Conservation (phyloP, 2,329 filamentous ascomycete species). For the Neofusicoccum laricinum region DNA sequence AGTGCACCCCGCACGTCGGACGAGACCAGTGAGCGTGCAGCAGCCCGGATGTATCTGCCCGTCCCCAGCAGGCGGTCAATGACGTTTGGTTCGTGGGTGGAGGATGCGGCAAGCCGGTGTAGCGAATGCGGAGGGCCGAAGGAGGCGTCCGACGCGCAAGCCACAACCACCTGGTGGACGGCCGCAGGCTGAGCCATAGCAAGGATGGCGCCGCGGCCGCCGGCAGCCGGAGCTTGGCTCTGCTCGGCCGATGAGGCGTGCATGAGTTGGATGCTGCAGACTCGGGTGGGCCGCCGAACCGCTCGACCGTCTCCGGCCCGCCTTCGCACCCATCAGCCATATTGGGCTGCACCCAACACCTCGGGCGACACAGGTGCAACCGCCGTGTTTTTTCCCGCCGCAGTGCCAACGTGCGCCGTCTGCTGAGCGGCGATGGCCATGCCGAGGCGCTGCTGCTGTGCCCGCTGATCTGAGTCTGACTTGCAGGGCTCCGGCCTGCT, state of each 20-base stretch:
- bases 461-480: conserved; percentile 12
- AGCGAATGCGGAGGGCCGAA: conserved; percentile 2
- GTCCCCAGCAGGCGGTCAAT: background rate
- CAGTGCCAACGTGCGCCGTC: background rate
- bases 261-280: background rate
- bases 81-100: background rate
- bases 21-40: background rate
- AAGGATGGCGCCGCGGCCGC: background rate
- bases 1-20: background rate
- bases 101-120: background rate
- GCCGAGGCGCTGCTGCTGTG: conserved; percentile 5
- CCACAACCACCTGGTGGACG: background rate
- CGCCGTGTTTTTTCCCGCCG: background rate
- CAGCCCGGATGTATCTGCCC: no score
- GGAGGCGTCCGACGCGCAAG: conserved; percentile 3
- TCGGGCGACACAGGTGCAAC: conserved; percentile 1
- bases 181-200: background rate
- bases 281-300: background rate
- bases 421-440: background rate
- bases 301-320: background rate
- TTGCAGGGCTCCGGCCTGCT: background rate
- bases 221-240: background rate
- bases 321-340: background rate
- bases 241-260: conserved; percentile 3
- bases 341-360: background rate